Evolutionary conservation across 2,329 filamentous ascomycete species (phyloP).

Genomic region (Colletotrichum costaricense): DNA sequence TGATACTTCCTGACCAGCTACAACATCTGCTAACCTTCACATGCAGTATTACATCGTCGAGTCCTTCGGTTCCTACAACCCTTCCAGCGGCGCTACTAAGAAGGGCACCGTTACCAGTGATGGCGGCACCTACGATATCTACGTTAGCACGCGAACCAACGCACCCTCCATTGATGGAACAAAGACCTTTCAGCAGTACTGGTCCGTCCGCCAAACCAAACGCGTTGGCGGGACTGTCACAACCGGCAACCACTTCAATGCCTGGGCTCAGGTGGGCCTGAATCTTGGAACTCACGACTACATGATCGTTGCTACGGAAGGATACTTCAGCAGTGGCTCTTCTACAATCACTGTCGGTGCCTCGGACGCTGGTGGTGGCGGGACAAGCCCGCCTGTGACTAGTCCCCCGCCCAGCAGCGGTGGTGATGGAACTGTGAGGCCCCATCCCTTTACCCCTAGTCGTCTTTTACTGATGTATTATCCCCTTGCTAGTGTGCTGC

Average conservation of each 20-base stretch:
- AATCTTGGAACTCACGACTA: slow-evolving; percentile 63
- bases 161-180: slow-evolving; percentile 66
- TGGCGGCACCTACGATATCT: slow-evolving; percentile 65
- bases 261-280: slow-evolving; percentile 62
- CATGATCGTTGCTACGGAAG: slow-evolving; percentile 63
- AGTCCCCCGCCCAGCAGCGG: slow-evolving; percentile 19
- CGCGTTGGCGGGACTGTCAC: slow-evolving; percentile 64
- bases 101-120: slow-evolving; percentile 63
- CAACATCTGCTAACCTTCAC: fast-evolving
- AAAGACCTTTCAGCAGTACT: slow-evolving; percentile 65
- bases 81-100: slow-evolving; percentile 41
- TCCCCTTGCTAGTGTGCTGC: slow-evolving; percentile 32
- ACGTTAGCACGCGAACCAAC: slow-evolving; percentile 59
- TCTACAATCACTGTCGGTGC: slow-evolving; percentile 38
- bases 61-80: slow-evolving; percentile 34
- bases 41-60: slow-evolving; percentile 28
- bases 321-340: slow-evolving; percentile 51
- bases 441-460: too few relatives aligned
- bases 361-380: neutral
- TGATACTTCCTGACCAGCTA: fast-evolving
- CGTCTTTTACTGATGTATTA: too few relatives aligned
- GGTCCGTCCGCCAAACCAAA: slow-evolving; percentile 59
- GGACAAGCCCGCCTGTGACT: neutral
- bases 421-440: slow-evolving; percentile 21
- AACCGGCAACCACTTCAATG: slow-evolving; percentile 63